Evolutionary conservation across 1,284 basidiomycete species (phyloP).

Genomic region (Leccinum colubrinum): DNA sequence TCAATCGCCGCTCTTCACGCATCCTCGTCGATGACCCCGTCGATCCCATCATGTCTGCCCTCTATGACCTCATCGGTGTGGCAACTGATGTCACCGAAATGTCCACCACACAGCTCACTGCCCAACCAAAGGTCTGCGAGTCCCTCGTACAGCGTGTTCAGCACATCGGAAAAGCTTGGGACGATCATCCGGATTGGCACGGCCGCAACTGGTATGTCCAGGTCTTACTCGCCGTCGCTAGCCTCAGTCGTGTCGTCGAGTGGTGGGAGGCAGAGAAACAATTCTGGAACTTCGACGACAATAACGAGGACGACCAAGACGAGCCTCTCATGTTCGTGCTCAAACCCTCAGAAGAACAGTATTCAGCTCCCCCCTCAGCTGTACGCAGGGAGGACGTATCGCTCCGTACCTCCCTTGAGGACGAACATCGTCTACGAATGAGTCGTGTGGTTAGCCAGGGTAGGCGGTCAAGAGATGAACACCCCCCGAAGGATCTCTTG

Average conservation of each 20-base stretch:
- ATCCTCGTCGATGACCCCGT: slow-evolving; percentile 76
- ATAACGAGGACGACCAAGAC: slow-evolving; percentile 86
- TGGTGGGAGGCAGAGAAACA: slow-evolving; percentile 99
- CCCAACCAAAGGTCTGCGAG: slow-evolving; percentile 83
- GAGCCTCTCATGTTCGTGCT: slow-evolving; percentile 89
- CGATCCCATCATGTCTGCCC: slow-evolving; percentile 86
- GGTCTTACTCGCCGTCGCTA: slow-evolving; percentile 93
- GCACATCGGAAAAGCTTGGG: slow-evolving; percentile 91
- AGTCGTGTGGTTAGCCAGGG: slow-evolving; percentile 49
- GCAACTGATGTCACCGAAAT: slow-evolving; percentile 96
- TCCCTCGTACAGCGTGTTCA: slow-evolving; percentile 89
- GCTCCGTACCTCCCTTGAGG: slow-evolving; percentile 52
- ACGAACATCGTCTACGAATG: slow-evolving; percentile 53
- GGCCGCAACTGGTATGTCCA: slow-evolving; percentile 99
- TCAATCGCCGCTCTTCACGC: slow-evolving; percentile 69
- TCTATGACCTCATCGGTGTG: slow-evolving; percentile 91
- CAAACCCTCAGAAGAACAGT: slow-evolving; percentile 69
- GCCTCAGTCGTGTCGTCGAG: slow-evolving; percentile 93
- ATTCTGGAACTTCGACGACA: slow-evolving; percentile 99
- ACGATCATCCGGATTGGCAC: slow-evolving; percentile 97
- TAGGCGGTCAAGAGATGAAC: slow-evolving; percentile 58
- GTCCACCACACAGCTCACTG: slow-evolving; percentile 82
- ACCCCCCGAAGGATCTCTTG: slow-evolving; percentile 43
- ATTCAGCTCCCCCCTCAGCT: slow-evolving; percentile 41
- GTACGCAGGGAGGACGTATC: slow-evolving; percentile 46